Evolutionary conservation across 139 green algal genomes (phyloP).

Genomic region (Chlamydomonas schloesseri): DNA sequence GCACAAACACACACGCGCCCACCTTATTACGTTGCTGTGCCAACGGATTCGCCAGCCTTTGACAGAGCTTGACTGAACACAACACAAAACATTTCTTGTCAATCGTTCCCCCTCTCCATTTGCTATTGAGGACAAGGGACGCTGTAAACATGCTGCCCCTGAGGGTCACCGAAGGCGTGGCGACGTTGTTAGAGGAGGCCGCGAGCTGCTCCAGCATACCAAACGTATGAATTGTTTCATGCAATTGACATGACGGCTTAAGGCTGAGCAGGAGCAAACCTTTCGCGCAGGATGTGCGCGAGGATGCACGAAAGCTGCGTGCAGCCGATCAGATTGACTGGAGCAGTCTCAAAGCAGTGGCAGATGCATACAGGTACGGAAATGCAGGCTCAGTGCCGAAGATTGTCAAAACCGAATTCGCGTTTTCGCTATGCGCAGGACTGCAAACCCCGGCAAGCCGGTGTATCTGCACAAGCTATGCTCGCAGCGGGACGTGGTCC

Average conservation of each 20-base stretch:
- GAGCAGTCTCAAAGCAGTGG: neutral
- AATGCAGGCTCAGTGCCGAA: neutral
- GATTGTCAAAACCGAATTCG: neutral
- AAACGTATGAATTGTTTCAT: neutral
- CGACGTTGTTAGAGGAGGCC: neutral
- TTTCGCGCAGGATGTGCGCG: neutral
- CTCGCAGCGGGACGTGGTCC: slow-evolving; percentile 49
- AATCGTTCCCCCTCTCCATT: too few species aligned
- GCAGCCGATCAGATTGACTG: neutral
- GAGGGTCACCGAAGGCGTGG: neutral
- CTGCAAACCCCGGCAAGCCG: neutral
- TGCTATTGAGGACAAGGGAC: too few species aligned
- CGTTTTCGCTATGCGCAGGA: neutral
- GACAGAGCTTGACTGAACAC: too few species aligned
- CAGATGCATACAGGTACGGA: neutral
- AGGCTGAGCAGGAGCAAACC: too few species aligned
- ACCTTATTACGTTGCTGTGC: too few species aligned
- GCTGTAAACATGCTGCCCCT: neutral
- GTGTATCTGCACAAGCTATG: slow-evolving; percentile 60
- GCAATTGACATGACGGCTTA: too few species aligned
- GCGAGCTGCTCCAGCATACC: slow-evolving; percentile 16
- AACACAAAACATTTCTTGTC: too few species aligned
- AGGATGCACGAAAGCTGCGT: neutral
- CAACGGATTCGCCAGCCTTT: too few species aligned
- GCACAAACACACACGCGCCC: too few species aligned